A percentile compares a stretch with the other conserved stretches of the same genome.
phyloP scores from a whole-genome alignment of 192 early-diverging fungal genomes.

The Gamsiella multidivaricata region DNA sequence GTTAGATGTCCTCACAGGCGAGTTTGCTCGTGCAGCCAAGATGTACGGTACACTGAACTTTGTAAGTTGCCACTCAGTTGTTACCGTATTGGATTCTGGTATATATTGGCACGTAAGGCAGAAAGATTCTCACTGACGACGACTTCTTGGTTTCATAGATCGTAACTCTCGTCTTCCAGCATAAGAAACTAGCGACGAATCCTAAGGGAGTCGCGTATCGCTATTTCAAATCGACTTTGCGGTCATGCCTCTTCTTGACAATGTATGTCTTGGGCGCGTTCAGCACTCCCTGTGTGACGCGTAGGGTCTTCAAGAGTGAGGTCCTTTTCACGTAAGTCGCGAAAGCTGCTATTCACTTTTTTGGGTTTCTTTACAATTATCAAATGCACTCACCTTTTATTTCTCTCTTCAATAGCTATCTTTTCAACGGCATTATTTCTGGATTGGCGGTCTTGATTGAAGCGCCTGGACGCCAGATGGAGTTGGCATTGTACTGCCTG shows the following conservation, averaged over 20 bases:
- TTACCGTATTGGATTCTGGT: background rate
- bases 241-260: constrained; percentile 71
- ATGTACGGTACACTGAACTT: constrained; percentile 74
- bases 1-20: constrained; percentile 52
- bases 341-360: background rate
- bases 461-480: constrained; percentile 71
- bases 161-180: constrained; percentile 58
- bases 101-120: too few species aligned
- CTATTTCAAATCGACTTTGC: constrained; percentile 62
- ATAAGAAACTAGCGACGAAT: constrained; percentile 47
- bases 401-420: constrained; percentile 13
- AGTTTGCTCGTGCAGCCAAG: constrained; percentile 65
- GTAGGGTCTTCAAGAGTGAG: constrained; percentile 61
- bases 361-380: background rate
- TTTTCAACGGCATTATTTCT: constrained; percentile 62
- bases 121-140: background rate
- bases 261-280: constrained; percentile 63
- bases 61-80: constrained; percentile 35
- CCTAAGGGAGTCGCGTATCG: constrained; percentile 56
- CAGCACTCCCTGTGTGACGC: constrained; percentile 65
- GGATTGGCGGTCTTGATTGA: constrained; percentile 72
- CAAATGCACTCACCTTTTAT: background rate
- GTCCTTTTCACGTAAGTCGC: constrained; percentile 58
- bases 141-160: constrained; percentile 47
- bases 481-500: constrained; percentile 87